A percentile compares a stretch with the other conserved stretches of the same genome.
These are phyloP conservation scores for Leishmania tarentolae DNA, from an alignment of 208 protist species.

Conservation along the genomic window DNA sequence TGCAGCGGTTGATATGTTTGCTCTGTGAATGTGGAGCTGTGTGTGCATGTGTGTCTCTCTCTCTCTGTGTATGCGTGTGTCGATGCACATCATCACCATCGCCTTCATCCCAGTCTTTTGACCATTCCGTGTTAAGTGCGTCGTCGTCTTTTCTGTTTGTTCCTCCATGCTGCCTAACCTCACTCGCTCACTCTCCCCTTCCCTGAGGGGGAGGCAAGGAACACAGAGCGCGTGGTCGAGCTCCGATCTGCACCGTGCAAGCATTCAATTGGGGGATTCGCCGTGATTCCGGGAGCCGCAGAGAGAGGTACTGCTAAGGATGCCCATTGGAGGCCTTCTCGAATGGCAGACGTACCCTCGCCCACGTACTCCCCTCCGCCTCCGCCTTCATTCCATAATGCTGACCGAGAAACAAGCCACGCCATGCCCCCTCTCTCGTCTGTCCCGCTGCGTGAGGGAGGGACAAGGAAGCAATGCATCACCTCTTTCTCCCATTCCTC, in stretches of 20 bases:
- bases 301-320: background rate
- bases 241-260: background rate
- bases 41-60: background rate
- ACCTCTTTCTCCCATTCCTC: background rate
- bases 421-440: background rate
- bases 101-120: background rate
- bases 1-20: background rate
- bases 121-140: background rate
- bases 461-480: background rate
- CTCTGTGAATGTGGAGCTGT: background rate
- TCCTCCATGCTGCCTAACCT: background rate
- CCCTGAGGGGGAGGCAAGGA: background rate
- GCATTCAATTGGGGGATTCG: background rate
- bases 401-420: background rate
- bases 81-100: background rate
- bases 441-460: background rate
- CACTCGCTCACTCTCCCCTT: background rate
- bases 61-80: constrained; percentile 1
- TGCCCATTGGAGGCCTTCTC: background rate
- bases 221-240: background rate
- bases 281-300: background rate
- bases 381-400: background rate
- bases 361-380: background rate
- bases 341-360: background rate
- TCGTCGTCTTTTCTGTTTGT: background rate